A percentile compares a stretch with the other conserved stretches of the same genome.
phyloP scores from a whole-genome alignment of 1,284 basidiomycete species.

The Pterula multifida region DNA sequence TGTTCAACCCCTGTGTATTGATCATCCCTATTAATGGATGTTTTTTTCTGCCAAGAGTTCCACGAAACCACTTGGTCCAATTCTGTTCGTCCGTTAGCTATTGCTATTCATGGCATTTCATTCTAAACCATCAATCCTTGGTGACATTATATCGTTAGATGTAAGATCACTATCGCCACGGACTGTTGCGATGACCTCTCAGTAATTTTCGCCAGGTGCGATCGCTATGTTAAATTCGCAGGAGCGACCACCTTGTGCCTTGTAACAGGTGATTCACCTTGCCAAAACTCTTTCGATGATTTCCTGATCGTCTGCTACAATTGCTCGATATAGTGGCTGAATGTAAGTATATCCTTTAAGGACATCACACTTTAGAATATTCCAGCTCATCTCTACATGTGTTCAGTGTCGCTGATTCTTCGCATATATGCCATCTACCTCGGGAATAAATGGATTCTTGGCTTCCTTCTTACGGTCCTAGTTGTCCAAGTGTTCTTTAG shows the following conservation, averaged over 20 bases:
- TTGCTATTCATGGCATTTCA: background rate
- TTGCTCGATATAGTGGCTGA: too few relatives aligned
- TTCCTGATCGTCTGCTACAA: too few relatives aligned
- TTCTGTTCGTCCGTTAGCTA: background rate
- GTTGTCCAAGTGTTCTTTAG: slow-evolving; percentile 9
- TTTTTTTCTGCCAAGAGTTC: background rate
- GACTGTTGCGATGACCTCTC: too few relatives aligned
- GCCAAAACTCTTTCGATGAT: too few relatives aligned
- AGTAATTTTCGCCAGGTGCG: background rate
- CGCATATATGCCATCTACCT: slow-evolving; percentile 15
- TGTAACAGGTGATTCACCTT: slow-evolving; percentile 16
- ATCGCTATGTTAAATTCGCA: slow-evolving; percentile 8
- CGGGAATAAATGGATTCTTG: slow-evolving; percentile 10
- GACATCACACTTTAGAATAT: too few relatives aligned
- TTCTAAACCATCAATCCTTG: too few relatives aligned
- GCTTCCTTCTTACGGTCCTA: slow-evolving; percentile 9
- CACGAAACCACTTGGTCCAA: background rate
- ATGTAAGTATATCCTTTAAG: too few relatives aligned
- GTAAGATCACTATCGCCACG: background rate
- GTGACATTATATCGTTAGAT: too few relatives aligned
- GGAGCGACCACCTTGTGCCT: slow-evolving; percentile 15
- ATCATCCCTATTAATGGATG: too few relatives aligned
- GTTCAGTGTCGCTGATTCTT: slow-evolving; percentile 15
- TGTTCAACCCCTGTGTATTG: too few relatives aligned
- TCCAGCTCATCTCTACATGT: background rate